phyloP scores from a whole-genome alignment of 371 early-diverging fungal genomes.

The Mucor sp. region DNA sequence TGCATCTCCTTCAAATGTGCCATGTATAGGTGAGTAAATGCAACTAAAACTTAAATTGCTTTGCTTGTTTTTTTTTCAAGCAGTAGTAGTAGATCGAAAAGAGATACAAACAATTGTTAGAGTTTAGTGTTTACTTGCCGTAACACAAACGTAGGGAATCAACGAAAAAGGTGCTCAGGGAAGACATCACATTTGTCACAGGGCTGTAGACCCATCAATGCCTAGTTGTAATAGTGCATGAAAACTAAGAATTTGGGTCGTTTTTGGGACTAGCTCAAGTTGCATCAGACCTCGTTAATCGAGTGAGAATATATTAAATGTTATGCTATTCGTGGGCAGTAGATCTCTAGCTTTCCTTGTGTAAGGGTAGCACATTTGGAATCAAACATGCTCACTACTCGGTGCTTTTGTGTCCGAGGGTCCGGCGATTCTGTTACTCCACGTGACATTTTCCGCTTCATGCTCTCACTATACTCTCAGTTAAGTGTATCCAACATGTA shows the following conservation, averaged over 20 bases:
- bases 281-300: background rate
- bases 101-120: background rate
- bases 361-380: background rate
- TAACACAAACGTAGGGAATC: background rate
- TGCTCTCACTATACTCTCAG: background rate
- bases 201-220: no score
- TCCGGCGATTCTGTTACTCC: background rate
- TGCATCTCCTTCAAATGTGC: background rate
- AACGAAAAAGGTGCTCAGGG: background rate
- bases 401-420: background rate
- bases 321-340: background rate
- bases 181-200: no score
- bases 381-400: background rate
- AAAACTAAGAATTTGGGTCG: no score
- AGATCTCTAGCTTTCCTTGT: background rate
- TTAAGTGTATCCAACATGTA: constrained; percentile 8
- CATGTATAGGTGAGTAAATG: background rate
- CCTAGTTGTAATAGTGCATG: no score
- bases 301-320: no score
- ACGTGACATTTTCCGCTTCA: background rate
- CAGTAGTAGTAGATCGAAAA: background rate
- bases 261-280: background rate
- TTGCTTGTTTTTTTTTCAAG: background rate
- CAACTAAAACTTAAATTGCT: background rate
- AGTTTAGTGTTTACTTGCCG: background rate